These are phyloP conservation scores for Malassezia psittaci DNA, from an alignment of 1,284 basidiomycete species.

Conservation along the genomic window DNA sequence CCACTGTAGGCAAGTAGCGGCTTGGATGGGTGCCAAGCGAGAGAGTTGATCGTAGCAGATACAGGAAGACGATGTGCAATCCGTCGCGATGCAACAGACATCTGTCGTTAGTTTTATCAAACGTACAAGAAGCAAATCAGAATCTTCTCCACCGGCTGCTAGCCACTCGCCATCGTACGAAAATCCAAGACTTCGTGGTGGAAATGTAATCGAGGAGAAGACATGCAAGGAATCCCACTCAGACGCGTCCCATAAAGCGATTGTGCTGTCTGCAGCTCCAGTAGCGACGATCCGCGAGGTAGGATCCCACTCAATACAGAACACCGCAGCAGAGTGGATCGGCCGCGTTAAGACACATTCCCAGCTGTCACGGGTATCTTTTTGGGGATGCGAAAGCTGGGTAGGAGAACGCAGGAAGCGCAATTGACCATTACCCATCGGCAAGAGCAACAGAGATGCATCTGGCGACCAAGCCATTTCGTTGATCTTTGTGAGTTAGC, in stretches of 20 bases:
- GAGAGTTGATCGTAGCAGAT: slow-evolving; percentile 7
- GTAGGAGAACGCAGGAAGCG: slow-evolving; percentile 8
- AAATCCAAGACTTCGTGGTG: slow-evolving; percentile 32
- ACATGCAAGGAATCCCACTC: slow-evolving; percentile 25
- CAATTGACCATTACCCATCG: slow-evolving; percentile 30
- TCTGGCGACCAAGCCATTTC: slow-evolving; percentile 33
- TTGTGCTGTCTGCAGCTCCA: slow-evolving; percentile 28
- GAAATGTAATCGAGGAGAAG: slow-evolving; percentile 21
- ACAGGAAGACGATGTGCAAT: slow-evolving; percentile 8
- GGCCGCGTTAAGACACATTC: slow-evolving; percentile 18
- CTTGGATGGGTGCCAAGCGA: slow-evolving; percentile 15
- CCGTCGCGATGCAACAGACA: slow-evolving; percentile 4
- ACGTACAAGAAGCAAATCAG: slow-evolving; percentile 10
- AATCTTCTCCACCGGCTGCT: slow-evolving; percentile 36
- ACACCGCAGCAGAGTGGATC: slow-evolving; percentile 33
- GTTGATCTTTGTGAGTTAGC: slow-evolving; percentile 26
- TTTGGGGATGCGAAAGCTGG: not conserved
- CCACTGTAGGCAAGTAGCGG: slow-evolving; percentile 14
- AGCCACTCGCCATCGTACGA: slow-evolving; percentile 40
- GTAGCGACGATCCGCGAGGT: slow-evolving; percentile 28
- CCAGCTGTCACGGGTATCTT: slow-evolving; percentile 8
- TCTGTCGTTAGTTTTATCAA: not conserved
- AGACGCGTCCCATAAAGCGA: slow-evolving; percentile 23
- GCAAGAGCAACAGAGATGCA: slow-evolving; percentile 30
- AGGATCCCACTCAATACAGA: slow-evolving; percentile 33